Conservation (phyloP, 805 yeast genomes). For the Saccharomycopsis sp. region DNA sequence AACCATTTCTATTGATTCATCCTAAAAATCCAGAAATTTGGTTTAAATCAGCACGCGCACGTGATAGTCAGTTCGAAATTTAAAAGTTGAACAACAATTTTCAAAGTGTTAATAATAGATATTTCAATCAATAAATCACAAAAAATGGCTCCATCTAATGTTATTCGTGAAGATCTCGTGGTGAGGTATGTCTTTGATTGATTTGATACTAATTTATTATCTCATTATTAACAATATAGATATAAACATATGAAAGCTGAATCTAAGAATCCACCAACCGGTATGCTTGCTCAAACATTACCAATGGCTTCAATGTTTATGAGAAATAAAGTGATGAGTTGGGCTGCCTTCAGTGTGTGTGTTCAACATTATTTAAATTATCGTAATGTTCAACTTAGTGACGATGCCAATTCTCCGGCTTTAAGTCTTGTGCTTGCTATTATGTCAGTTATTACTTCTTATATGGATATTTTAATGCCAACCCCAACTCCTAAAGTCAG, state of each 20-base stretch:
- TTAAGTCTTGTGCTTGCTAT: conserved; percentile 10
- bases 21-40: neutral
- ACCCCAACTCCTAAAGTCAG: neutral
- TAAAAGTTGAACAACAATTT: too few relatives aligned
- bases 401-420: conserved; percentile 16
- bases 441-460: conserved; percentile 12
- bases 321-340: conserved; percentile 17
- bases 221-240: too few relatives aligned
- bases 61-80: too few relatives aligned
- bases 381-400: conserved; percentile 11
- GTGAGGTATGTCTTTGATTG: conserved; percentile 10
- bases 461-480: conserved; percentile 15
- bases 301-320: conserved; percentile 19
- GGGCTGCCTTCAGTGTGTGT: conserved; percentile 15
- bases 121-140: neutral
- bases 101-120: neutral
- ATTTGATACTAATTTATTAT: neutral
- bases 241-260: conserved; percentile 12
- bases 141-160: conserved; percentile 6
- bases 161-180: conserved; percentile 17
- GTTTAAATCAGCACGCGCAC: too few relatives aligned
- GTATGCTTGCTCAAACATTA: conserved; percentile 17
- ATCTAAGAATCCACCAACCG: conserved; percentile 15
- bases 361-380: conserved; percentile 17
- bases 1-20: neutral